Evolutionary conservation across 129 eudicot species (phyloP).

Genomic region (Kitagawia praeruptora): DNA sequence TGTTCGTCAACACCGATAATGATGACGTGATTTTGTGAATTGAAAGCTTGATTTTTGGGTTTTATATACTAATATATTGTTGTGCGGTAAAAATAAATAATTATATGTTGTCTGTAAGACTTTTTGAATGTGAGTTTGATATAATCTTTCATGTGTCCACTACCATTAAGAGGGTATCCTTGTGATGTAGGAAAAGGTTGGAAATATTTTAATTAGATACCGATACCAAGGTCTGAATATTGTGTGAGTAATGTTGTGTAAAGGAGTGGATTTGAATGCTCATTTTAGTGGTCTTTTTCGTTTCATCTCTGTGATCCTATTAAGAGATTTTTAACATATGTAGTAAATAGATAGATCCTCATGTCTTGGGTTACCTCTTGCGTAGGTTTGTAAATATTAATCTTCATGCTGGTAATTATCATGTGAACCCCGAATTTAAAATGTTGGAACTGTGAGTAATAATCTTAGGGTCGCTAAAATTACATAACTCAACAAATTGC

Average conservation of each 20-base stretch:
- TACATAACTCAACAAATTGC: slow-evolving; percentile 12
- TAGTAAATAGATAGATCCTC: not conserved
- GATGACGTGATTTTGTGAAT: not conserved
- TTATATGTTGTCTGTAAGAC: not conserved
- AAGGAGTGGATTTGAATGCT: not conserved
- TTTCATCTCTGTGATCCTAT: not conserved
- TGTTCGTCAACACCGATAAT: not conserved
- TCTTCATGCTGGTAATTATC: not conserved
- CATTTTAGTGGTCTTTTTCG: not conserved
- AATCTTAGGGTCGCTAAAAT: not conserved
- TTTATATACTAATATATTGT: too few relatives aligned
- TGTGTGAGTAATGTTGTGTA: not conserved
- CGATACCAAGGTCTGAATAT: not conserved
- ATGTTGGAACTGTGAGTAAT: not conserved
- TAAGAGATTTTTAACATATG: not conserved
- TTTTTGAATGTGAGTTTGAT: not conserved
- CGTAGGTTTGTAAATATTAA: not conserved
- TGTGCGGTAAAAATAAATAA: not conserved
- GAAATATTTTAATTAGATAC: not conserved
- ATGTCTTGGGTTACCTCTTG: not conserved
- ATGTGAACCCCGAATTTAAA: not conserved
- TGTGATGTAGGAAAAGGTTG: not conserved
- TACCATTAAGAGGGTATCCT: not conserved
- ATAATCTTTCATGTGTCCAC: not conserved
- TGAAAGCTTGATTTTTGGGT: not conserved